Base-by-base conservation (phyloP, 2,329 filamentous ascomycete species). In the Talaromyces sp. region DNA sequence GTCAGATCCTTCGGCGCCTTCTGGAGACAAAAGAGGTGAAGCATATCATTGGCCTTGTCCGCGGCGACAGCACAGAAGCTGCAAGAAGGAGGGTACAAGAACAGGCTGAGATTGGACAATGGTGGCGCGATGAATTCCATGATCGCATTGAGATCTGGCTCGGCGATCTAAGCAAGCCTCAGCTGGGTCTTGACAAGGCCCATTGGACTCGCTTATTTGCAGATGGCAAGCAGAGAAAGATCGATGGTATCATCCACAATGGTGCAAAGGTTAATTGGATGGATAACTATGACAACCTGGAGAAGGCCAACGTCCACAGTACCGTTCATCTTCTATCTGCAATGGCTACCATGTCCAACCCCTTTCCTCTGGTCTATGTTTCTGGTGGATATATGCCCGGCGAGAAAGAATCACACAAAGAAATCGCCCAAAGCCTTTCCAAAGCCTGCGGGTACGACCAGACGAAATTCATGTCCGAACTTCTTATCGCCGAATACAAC, bases 401-500 rank as follows among this genome's bases (percentile, higher is more conserved):
- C 5, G 36, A 43, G 5, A 2, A 51, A 19, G 45, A 55, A 32
- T 39, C 27, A 5, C 29, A 43, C 17, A 29, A 11, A 9, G 22
- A 47, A 6, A 19, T 56, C 37, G 44, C 51, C n/a, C 16, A 24
- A 4, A 46, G 30, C n/a, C 54, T 54, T 24, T 43, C 44, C 3
- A n/a, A 39, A 10, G 43, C 48, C 14, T 46, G 39, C 3, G 49
- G 43, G 8, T 55, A 55, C 17, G 46, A 47, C 16, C 53, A 55
- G 29, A 55, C 49, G 11, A 52, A 52, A 22, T 55, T 55, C 40
- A 39, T 55, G 16, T 49, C 53, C 11, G 27, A 55, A 14, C 22
- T 46, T 9, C 45, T 55, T 13, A 11, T 55, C 7, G 16, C 35
- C 6, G 45, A 46, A 16, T 55, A 47, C 29, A 52, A 49, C 17